Percentiles rank a stretch among this genome's conserved stretches.
Evolutionary conservation across 257 asterid genomes (phyloP).

Genomic region (Perilla frutescens): DNA sequence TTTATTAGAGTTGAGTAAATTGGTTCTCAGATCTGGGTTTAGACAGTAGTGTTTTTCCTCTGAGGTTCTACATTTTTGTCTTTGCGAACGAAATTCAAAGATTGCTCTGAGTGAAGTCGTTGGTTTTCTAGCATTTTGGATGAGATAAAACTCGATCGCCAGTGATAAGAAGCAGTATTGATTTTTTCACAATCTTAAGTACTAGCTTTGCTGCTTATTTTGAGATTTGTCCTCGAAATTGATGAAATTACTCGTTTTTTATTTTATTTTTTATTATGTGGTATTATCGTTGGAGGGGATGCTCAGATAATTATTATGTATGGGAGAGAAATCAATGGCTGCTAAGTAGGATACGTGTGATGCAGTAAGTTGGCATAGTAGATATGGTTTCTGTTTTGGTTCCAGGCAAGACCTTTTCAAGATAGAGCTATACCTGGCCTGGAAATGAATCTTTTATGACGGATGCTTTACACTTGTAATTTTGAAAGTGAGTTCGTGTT

Average conservation of each 20-base stretch:
- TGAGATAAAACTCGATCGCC: constrained; percentile 12
- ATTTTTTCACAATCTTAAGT: constrained; percentile 7
- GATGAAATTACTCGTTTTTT: constrained; percentile 7
- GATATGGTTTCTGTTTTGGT: constrained; percentile 16
- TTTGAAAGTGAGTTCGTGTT: not conserved
- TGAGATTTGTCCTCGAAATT: constrained; percentile 12
- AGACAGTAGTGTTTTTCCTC: constrained; percentile 31
- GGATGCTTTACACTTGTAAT: constrained; percentile 13
- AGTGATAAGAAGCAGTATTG: constrained; percentile 17
- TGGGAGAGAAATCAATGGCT: constrained; percentile 14
- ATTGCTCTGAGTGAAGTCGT: constrained; percentile 3
- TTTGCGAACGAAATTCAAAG: constrained; percentile 4
- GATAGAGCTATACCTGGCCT: constrained; percentile 17
- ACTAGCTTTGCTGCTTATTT: constrained; percentile 1
- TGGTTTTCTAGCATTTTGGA: constrained; percentile 15
- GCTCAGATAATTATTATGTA: not conserved
- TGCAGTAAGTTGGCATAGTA: constrained; percentile 21
- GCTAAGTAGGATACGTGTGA: constrained; percentile 24
- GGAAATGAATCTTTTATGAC: constrained; percentile 13
- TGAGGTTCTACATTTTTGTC: constrained; percentile 5
- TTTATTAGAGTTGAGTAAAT: constrained; percentile 28
- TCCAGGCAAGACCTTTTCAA: not conserved
- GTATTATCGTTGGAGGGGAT: constrained; percentile 5
- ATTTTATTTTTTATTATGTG: not conserved
- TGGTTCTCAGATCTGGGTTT: constrained; percentile 55